Percentiles rank a stretch among this genome's conserved stretches.
Conservation (phyloP, 2,329 filamentous ascomycete species). For the Grosmannia serpens region DNA sequence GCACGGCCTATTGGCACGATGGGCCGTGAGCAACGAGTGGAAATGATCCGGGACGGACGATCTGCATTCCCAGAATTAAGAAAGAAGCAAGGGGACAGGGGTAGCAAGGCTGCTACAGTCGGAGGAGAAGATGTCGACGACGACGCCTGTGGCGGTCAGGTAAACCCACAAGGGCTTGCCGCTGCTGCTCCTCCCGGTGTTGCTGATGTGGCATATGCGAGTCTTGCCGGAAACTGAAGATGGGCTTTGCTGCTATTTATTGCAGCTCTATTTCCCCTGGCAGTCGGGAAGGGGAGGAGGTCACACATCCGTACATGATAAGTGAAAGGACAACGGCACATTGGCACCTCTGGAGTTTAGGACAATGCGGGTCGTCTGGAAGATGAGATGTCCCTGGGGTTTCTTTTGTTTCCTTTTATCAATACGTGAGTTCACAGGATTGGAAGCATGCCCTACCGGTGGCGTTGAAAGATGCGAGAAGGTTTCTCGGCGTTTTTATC, state of each 20-base stretch:
- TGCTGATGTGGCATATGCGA: constrained; percentile 72
- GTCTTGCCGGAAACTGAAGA: constrained; percentile 52
- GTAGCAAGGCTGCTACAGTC: neutral
- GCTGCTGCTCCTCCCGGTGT: constrained; percentile 71
- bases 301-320: too few species aligned
- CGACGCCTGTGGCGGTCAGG: constrained; percentile 13
- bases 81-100: constrained; percentile 19
- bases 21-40: constrained; percentile 72
- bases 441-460: neutral
- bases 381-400: neutral
- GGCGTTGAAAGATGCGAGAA: neutral
- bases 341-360: neutral
- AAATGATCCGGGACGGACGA: constrained; percentile 70
- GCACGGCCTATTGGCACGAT: constrained; percentile 87
- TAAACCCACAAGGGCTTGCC: constrained; percentile 22
- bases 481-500: too few species aligned
- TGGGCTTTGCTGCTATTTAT: neutral
- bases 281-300: neutral
- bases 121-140: neutral
- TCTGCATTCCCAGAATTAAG: constrained; percentile 37
- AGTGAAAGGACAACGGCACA: neutral
- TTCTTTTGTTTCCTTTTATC: neutral
- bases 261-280: neutral
- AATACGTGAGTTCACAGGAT: neutral
- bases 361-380: neutral